Conservation (phyloP, 2,329 filamentous ascomycete genomes). For the Colletotrichum orchidophilum region DNA sequence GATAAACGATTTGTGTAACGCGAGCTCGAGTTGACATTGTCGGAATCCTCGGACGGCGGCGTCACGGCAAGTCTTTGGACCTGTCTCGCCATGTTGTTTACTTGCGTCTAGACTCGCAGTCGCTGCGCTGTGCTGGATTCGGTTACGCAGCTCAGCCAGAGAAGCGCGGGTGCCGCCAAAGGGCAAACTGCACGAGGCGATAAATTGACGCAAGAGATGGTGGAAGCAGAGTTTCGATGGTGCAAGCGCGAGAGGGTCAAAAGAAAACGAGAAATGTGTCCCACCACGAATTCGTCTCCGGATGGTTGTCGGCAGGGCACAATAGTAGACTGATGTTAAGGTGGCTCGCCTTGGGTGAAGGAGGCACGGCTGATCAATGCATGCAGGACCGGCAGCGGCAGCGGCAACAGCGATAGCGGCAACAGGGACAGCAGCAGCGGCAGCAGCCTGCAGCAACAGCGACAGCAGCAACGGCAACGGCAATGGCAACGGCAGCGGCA, state of each 20-base stretch:
- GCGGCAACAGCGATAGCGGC: no score
- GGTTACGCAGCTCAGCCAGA: neutral
- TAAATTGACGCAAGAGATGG: neutral
- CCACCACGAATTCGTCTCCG: neutral
- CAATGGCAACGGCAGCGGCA: no score
- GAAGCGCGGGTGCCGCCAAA: neutral
- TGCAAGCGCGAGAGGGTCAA: neutral
- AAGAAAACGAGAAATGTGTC: neutral
- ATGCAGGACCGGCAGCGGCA: neutral
- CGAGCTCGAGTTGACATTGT: slow-evolving; percentile 23
- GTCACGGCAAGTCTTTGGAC: slow-evolving; percentile 28
- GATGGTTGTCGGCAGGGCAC: neutral
- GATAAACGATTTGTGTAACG: slow-evolving; percentile 20
- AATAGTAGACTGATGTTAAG: neutral
- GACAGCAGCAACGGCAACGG: neutral
- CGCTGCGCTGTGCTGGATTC: neutral
- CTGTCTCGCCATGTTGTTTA: slow-evolving; percentile 17
- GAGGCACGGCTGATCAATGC: neutral
- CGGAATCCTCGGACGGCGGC: slow-evolving; percentile 30
- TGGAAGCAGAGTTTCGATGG: neutral
- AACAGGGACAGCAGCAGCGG: no score
- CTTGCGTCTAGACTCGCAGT: neutral
- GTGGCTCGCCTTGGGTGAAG: no score
- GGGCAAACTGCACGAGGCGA: neutral
- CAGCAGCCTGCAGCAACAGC: neutral